phyloP scores from a whole-genome alignment of 176 grass and related monocot genomes.

The Lolium rigidum region DNA sequence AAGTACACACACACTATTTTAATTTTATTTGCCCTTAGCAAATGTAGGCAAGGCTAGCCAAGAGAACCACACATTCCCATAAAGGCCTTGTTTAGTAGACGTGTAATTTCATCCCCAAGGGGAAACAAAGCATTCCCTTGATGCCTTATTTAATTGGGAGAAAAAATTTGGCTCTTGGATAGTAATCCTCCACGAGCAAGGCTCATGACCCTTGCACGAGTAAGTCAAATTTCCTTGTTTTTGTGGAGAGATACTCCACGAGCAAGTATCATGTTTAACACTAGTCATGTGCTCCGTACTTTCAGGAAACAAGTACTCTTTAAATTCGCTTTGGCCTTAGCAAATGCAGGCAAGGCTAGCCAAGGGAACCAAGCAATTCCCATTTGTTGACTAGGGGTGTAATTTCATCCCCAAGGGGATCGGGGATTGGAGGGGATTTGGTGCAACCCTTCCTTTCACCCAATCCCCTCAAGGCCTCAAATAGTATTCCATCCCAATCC shows the following conservation, averaged over 20 bases:
- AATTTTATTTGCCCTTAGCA: not conserved
- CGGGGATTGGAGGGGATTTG: no score
- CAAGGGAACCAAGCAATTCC: not conserved
- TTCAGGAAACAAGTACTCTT: not conserved
- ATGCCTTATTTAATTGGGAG: no score
- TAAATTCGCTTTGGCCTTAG: not conserved
- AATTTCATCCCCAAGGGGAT: no score
- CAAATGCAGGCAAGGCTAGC: not conserved
- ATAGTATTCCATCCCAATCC: no score
- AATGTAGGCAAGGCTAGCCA: not conserved
- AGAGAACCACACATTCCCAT: not conserved
- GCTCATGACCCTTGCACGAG: not conserved
- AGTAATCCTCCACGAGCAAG: not conserved
- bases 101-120: no score
- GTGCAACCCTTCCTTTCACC: no score
- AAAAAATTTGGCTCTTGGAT: no score
- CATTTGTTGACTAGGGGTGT: not conserved
- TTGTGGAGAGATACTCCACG: not conserved
- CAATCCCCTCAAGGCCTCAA: no score
- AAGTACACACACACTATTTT: not conserved
- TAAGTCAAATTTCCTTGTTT: not conserved
- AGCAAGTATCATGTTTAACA: not conserved
- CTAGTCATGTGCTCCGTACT: not conserved
- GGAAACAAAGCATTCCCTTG: no score
- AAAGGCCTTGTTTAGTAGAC: not conserved